These are phyloP conservation scores for Cryomyces antarcticus DNA, from an alignment of 495 filamentous ascomycete genomes.

Conservation along the genomic window DNA sequence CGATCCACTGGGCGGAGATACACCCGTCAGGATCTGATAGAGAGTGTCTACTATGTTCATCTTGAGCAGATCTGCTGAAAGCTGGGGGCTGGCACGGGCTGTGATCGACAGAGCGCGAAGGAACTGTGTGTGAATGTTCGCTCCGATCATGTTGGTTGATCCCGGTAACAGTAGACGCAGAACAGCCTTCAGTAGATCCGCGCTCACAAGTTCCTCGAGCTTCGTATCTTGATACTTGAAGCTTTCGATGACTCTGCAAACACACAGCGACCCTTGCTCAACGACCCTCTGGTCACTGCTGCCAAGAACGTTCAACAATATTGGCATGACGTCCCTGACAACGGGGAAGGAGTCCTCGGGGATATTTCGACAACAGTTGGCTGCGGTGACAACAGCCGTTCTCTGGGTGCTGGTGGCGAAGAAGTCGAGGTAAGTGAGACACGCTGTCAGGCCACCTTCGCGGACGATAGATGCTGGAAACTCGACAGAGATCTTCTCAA, in stretches of 20 bases:
- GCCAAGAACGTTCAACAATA: constrained; percentile 64
- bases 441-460: constrained; percentile 86
- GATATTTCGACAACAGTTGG: constrained; percentile 94
- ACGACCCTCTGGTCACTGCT: constrained; percentile 94
- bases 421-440: constrained; percentile 86
- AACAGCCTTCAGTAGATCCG: constrained; percentile 67
- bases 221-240: constrained; percentile 74
- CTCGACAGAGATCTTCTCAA: constrained; percentile 94
- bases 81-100: constrained; percentile 63
- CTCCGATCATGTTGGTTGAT: constrained; percentile 85
- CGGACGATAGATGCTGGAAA: constrained; percentile 92
- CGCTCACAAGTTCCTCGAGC: constrained; percentile 77
- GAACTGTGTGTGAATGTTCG: constrained; percentile 94
- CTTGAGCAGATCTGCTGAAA: constrained; percentile 82
- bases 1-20: constrained; percentile 66
- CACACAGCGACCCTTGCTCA: constrained; percentile 88
- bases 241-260: constrained; percentile 91
- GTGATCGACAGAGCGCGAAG: constrained; percentile 75
- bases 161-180: constrained; percentile 83
- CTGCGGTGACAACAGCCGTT: constrained; percentile 88
- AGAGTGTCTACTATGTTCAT: constrained; percentile 96
- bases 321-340: constrained; percentile 88
- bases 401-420: constrained; percentile 94
- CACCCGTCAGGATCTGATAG: constrained; percentile 91
- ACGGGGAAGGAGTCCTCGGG: constrained; percentile 80